Percentiles rank a stretch among this genome's conserved stretches.
Evolutionary conservation across 1,284 basidiomycete species (phyloP).

Genomic region (Ustilago xerochloae): DNA sequence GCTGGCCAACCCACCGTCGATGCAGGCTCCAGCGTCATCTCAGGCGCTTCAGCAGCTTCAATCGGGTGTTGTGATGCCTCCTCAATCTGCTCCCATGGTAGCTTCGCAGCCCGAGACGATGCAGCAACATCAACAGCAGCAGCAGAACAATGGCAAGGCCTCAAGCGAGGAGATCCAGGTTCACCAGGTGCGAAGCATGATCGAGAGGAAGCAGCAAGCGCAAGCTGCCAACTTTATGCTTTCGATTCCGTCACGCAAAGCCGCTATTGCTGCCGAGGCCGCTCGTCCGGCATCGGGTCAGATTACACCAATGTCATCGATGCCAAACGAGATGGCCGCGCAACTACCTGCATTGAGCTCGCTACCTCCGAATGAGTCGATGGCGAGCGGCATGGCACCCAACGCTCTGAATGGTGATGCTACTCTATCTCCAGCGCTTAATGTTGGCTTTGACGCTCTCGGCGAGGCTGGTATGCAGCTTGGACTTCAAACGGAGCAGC

Average conservation of each 20-base stretch:
- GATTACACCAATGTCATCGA: slow-evolving; percentile 55
- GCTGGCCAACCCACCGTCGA: slow-evolving; percentile 14
- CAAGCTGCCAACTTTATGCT: slow-evolving; percentile 58
- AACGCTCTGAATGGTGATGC: slow-evolving; percentile 16
- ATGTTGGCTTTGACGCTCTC: slow-evolving; percentile 30
- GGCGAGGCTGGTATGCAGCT: slow-evolving; percentile 31
- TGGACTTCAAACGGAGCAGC: slow-evolving; percentile 10
- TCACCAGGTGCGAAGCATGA: slow-evolving; percentile 51
- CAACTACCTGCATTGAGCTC: slow-evolving; percentile 46
- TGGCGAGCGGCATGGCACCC: slow-evolving; percentile 30
- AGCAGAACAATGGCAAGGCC: slow-evolving; percentile 23
- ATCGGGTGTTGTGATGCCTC: slow-evolving; percentile 11
- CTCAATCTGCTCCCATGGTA: slow-evolving; percentile 35
- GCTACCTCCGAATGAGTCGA: slow-evolving; percentile 27
- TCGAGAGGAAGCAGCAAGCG: slow-evolving; percentile 57
- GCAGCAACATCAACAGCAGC: slow-evolving; percentile 5
- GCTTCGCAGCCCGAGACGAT: slow-evolving; percentile 31
- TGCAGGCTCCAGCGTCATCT: slow-evolving; percentile 34
- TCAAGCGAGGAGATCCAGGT: slow-evolving; percentile 43
- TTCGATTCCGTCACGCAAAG: slow-evolving; percentile 51
- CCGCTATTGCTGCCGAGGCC: slow-evolving; percentile 35
- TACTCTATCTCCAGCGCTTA: slow-evolving; percentile 31
- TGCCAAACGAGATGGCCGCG: slow-evolving; percentile 54
- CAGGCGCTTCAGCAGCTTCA: slow-evolving; percentile 46
- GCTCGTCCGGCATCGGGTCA: slow-evolving; percentile 40